These are phyloP conservation scores for Mortierella claussenii DNA, from an alignment of 192 early-diverging fungal species.

Conservation along the genomic window DNA sequence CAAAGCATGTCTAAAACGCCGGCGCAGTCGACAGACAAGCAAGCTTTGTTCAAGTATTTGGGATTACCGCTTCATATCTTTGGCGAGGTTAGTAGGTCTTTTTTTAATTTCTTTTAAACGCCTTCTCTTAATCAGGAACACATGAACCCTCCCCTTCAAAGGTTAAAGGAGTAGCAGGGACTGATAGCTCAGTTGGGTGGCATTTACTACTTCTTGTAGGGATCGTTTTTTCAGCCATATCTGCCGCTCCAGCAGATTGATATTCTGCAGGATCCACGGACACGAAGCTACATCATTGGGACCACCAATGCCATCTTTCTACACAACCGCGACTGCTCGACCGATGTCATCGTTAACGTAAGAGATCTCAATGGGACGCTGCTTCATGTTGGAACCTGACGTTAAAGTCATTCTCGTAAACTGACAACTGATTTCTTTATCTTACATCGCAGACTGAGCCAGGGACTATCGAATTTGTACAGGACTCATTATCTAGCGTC, in stretches of 20 bases:
- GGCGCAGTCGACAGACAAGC: constrained; percentile 54
- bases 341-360: constrained; percentile 84
- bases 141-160: too few relatives aligned
- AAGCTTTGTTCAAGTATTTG: constrained; percentile 59
- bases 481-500: constrained; percentile 64
- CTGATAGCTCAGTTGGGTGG: too few relatives aligned
- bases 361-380: too few relatives aligned
- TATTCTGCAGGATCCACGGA: constrained; percentile 71
- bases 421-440: background rate
- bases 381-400: too few relatives aligned
- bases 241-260: constrained; percentile 87
- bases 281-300: constrained; percentile 78
- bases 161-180: too few relatives aligned
- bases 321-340: constrained; percentile 73
- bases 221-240: constrained; percentile 85
- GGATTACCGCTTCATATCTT: constrained; percentile 70
- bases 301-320: constrained; percentile 85
- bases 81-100: constrained; percentile 58
- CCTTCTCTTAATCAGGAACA: too few relatives aligned
- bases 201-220: too few relatives aligned
- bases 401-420: too few relatives aligned
- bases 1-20: constrained; percentile 53
- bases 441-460: constrained; percentile 72
- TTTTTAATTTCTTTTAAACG: too few relatives aligned
- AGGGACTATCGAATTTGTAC: constrained; percentile 76